phyloP scores from a whole-genome alignment of 148 eudicot species.

The Rheum nobile region DNA sequence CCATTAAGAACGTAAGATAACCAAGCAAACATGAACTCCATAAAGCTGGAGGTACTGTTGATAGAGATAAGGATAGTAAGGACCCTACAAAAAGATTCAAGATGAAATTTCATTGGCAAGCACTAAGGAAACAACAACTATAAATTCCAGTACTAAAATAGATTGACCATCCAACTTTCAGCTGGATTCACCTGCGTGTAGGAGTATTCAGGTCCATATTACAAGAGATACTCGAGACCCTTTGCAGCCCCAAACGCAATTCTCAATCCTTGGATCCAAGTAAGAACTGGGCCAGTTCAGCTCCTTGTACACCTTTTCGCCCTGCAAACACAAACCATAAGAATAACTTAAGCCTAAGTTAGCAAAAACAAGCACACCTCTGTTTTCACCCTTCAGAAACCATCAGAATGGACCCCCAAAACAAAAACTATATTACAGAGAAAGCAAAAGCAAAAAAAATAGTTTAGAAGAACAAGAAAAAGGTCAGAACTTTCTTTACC shows the following conservation, averaged over 20 bases:
- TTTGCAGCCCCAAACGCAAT: too few relatives aligned
- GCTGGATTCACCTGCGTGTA: conserved; percentile 54
- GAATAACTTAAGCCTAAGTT: too few relatives aligned
- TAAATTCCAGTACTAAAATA: not conserved
- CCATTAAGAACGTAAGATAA: not conserved
- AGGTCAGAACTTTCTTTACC: conserved; percentile 8
- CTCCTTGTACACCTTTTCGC: too few relatives aligned
- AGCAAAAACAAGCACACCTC: conserved; percentile 3
- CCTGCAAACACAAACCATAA: too few relatives aligned
- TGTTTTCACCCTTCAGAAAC: not conserved
- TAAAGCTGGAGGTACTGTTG: conserved; percentile 84
- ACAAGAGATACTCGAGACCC: too few relatives aligned
- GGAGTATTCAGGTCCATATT: conserved; percentile 65
- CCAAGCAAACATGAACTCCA: conserved; percentile 27
- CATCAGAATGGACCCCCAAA: conserved; percentile 4
- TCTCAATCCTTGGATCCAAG: too few relatives aligned
- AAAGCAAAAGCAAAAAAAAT: not conserved
- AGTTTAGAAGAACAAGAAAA: not conserved
- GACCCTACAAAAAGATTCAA: conserved; percentile 36
- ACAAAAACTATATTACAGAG: not conserved
- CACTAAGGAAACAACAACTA: not conserved
- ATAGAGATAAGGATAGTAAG: conserved; percentile 62
- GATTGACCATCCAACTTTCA: not conserved
- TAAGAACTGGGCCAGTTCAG: too few relatives aligned
- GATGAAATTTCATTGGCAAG: not conserved